phyloP scores from a whole-genome alignment of 2,329 filamentous ascomycete genomes.

The Aspergillus calidoustus region DNA sequence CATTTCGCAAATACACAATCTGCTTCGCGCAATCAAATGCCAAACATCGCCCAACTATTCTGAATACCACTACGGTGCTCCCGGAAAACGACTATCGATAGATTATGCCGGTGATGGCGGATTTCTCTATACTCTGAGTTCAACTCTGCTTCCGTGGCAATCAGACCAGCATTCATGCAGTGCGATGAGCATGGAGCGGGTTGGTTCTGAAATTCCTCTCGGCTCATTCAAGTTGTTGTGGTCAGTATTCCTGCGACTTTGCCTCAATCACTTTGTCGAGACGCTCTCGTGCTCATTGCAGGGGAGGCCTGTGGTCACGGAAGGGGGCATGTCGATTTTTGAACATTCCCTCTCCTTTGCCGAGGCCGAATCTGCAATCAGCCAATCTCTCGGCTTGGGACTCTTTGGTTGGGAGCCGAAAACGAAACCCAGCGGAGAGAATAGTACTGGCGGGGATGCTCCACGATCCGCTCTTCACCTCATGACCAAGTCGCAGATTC shows the following conservation, averaged over 20 bases:
- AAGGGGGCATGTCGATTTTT: conserved; percentile 95
- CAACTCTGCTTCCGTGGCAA: conserved; percentile 72
- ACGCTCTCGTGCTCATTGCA: conserved; percentile 86
- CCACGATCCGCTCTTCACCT: conserved; percentile 41
- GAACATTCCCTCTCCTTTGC: conserved; percentile 96
- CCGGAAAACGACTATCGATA: conserved; percentile 66
- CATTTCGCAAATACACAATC: conserved; percentile 65
- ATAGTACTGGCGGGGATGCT: conserved; percentile 42
- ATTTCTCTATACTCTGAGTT: conserved; percentile 73
- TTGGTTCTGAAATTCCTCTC: conserved; percentile 60
- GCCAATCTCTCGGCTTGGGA: conserved; percentile 76
- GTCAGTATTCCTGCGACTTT: conserved; percentile 58
- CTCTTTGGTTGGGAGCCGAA: conserved; percentile 59
- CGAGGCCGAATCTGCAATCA: conserved; percentile 87
- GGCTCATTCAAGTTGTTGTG: conserved; percentile 75
- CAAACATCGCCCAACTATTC: conserved; percentile 80
- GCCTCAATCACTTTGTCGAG: conserved; percentile 83
- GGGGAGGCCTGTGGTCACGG: conserved; percentile 76
- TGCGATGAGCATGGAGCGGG: conserved; percentile 73
- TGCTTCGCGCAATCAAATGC: conserved; percentile 87
- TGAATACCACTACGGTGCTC: conserved; percentile 70
- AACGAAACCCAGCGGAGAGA: conserved; percentile 45
- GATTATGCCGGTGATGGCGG: conserved; percentile 73
- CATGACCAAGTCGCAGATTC: conserved; percentile 59
- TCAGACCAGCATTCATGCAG: conserved; percentile 75